These are phyloP conservation scores for Fusarium sp. DNA, from an alignment of 2,329 filamentous ascomycete species.

Conservation along the genomic window DNA sequence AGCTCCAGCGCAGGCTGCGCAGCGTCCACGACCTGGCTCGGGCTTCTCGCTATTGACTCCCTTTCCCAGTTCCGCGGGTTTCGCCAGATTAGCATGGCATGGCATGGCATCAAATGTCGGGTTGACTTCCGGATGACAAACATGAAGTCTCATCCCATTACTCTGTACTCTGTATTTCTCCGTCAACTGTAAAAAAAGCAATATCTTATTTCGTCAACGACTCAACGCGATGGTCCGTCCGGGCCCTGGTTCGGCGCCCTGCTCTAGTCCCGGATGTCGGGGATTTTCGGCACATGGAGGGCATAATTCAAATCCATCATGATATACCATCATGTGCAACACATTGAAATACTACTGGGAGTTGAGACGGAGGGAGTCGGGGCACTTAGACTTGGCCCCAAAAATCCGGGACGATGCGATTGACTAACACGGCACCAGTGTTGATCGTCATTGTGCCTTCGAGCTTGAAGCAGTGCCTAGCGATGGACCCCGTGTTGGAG, in stretches of 20 bases:
- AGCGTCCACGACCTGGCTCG: conserved; percentile 41
- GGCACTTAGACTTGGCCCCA: conserved; percentile 9
- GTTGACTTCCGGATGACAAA: conserved; percentile 28
- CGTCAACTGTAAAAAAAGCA: conserved; percentile 20
- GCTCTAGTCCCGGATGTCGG: conserved; percentile 30
- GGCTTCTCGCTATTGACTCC: conserved; percentile 38
- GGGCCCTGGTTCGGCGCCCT: conserved; percentile 13
- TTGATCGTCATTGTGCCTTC: conserved; percentile 41
- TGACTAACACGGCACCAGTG: conserved; percentile 26
- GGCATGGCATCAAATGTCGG: conserved; percentile 35
- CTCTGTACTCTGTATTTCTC: too few species aligned
- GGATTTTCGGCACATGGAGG: conserved; percentile 33
- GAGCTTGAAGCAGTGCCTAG: conserved; percentile 28
- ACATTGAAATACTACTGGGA: conserved; percentile 22
- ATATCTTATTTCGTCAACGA: conserved; percentile 1
- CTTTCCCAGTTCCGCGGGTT: conserved; percentile 35
- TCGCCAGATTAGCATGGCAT: conserved; percentile 21
- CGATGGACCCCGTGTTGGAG: conserved; percentile 40
- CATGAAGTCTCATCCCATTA: conserved; percentile 6
- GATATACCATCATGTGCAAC: conserved; percentile 35
- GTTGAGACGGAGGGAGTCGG: conserved; percentile 27
- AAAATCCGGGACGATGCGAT: conserved; percentile 21
- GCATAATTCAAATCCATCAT: conserved; percentile 20
- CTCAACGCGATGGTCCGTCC: conserved; percentile 4
- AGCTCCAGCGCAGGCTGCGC: conserved; percentile 35